Percentiles rank a stretch among this genome's conserved stretches.
Conservation (phyloP, 106 monocot species). For the Acanthochlamys bracteata region DNA sequence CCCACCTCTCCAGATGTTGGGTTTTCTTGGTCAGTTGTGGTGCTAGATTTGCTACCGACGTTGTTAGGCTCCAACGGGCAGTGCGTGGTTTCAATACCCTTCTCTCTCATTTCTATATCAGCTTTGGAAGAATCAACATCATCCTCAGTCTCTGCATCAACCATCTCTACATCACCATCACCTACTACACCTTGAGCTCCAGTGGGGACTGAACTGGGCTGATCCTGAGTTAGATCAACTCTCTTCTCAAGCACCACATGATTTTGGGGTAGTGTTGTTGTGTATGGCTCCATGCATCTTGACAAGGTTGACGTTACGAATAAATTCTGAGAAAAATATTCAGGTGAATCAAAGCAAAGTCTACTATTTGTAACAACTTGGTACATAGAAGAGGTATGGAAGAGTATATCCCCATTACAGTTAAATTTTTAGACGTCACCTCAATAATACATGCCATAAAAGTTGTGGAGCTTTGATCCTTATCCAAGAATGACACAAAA, state of each 20-base stretch:
- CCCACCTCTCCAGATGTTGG: too few species aligned
- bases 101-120: conserved; percentile 56
- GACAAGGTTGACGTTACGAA: conserved; percentile 77
- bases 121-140: conserved; percentile 3
- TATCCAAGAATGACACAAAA: too few species aligned
- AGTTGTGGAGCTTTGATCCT: too few species aligned
- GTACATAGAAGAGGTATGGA: too few species aligned
- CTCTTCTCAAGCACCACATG: conserved; percentile 3
- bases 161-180: conserved; percentile 80
- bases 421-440: too few species aligned
- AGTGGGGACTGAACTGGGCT: conserved; percentile 18
- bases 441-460: too few species aligned
- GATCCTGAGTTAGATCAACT: conserved; percentile 3
- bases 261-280: conserved; percentile 14
- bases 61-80: not conserved
- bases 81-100: conserved; percentile 7
- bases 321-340: conserved; percentile 51
- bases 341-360: too few species aligned
- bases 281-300: conserved; percentile 57
- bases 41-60: too few species aligned
- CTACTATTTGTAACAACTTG: too few species aligned
- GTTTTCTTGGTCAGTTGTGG: too few species aligned
- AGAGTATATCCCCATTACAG: too few species aligned
- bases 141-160: conserved; percentile 50
- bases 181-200: conserved; percentile 21